Conservation (phyloP, 305 asterid species). For the Nicotiana rustica region DNA sequence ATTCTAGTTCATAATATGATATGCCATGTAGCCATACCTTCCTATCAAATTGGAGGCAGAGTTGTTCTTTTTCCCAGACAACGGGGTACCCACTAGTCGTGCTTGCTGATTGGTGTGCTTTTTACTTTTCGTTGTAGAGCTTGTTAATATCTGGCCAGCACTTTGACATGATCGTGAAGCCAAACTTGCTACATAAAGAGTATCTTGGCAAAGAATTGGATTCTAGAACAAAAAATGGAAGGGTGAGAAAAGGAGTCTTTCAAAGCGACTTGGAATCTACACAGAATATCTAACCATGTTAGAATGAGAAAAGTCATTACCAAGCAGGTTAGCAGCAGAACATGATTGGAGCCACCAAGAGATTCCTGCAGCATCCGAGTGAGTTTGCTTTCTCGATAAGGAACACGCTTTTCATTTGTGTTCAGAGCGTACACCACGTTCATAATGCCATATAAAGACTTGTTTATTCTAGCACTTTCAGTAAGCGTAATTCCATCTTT, state of each 20-base stretch:
- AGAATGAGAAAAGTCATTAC: conserved; percentile 49
- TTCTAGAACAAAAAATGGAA: conserved; percentile 52
- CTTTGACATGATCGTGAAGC: conserved; percentile 73
- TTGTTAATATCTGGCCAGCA: conserved; percentile 54
- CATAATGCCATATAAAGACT: conserved; percentile 62
- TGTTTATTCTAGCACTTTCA: conserved; percentile 67
- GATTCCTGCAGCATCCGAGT: conserved; percentile 84
- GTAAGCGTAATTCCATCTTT: conserved; percentile 57
- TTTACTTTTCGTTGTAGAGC: conserved; percentile 57
- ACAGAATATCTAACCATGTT: conserved; percentile 30
- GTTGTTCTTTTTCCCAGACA: conserved; percentile 55
- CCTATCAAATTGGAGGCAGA: conserved; percentile 51
- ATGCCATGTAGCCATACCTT: conserved; percentile 58
- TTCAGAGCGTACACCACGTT: conserved; percentile 75
- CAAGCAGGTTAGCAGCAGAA: conserved; percentile 74
- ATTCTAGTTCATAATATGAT: background rate
- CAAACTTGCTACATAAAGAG: conserved; percentile 65
- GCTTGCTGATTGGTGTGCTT: conserved; percentile 55
- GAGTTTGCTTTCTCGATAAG: conserved; percentile 83
- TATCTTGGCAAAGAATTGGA: conserved; percentile 75
- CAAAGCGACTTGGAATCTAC: conserved; percentile 3
- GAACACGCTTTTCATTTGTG: conserved; percentile 67
- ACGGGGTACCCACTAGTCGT: conserved; percentile 49
- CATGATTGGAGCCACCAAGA: conserved; percentile 67
- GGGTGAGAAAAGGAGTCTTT: conserved; percentile 6